Evolutionary conservation across 2,329 filamentous ascomycete species (phyloP).

Genomic region (Mariannaea elegans): DNA sequence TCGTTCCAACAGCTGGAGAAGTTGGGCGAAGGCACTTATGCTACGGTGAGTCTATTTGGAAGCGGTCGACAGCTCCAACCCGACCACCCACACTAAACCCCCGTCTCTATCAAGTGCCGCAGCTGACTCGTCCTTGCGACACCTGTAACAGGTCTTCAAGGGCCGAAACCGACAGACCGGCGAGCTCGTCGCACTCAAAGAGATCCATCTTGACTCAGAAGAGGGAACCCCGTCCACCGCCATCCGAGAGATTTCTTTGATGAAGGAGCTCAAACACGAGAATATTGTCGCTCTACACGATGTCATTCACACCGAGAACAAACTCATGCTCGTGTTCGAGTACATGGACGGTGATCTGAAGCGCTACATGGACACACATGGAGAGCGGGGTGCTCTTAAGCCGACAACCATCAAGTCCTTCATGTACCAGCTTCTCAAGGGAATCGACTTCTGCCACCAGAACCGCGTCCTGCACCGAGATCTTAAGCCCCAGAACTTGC

Average conservation of each 20-base stretch:
- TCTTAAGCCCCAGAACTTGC: conserved; percentile 93
- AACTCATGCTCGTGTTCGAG: conserved; percentile 99
- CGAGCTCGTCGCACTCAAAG: conserved; percentile 95
- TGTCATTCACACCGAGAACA: conserved; percentile 99
- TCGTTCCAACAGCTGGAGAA: conserved; percentile 99
- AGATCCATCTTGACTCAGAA: conserved; percentile 98
- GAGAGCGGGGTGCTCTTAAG: conserved; percentile 89
- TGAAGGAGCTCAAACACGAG: conserved; percentile 99
- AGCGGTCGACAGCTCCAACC: not conserved
- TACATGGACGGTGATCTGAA: conserved; percentile 99
- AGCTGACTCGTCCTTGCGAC: conserved; percentile 22
- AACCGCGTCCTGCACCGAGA: conserved; percentile 96
- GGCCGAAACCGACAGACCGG: conserved; percentile 96
- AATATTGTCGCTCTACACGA: conserved; percentile 98
- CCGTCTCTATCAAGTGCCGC: not conserved
- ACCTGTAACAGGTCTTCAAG: conserved; percentile 83
- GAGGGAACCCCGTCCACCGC: conserved; percentile 97
- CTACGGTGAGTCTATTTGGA: conserved; percentile 72
- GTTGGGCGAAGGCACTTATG: conserved; percentile 98
- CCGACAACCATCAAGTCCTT: conserved; percentile 95
- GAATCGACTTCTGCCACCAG: conserved; percentile 97
- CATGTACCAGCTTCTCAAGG: conserved; percentile 96
- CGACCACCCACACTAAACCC: not conserved
- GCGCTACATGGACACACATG: conserved; percentile 96
- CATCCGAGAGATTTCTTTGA: conserved; percentile 97